Evolutionary conservation across 768 basidiomycete genomes (phyloP), one percentile per base, ranked within the genome.

Genomic region (Suillus subalutaceus): DNA sequence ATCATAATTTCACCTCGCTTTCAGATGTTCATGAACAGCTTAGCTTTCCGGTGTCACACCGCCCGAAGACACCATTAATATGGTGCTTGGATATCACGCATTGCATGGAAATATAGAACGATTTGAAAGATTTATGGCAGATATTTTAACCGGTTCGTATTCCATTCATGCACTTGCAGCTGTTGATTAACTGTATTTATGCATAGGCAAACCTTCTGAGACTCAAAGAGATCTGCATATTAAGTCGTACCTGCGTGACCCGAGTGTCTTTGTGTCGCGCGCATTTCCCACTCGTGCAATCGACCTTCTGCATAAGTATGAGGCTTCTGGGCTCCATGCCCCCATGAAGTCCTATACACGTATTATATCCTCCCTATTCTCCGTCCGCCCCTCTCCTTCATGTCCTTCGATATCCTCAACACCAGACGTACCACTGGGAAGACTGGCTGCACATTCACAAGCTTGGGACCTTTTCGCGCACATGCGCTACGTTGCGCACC

Each of bases 391-490:
- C 13, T 68, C 67, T 20, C 77, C 71, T 44, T 75, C 71, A 43
- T 68, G 68, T 20, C 57, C 67, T 8, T 32, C 68, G 32, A 62
- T 3, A 43, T 41, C 38, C 18, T 60, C 56, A 37, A 52, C 62
- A 56, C 20, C 32, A 16, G 40, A 61, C 8, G 20, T 44, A 40
- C 46, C 65, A 30, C 66, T 83, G 1, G 75, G 75, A 40, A 68
- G 81, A 37, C 79, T 86, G 4, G 70, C 83, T 1, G 86, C 86
- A 2, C 86, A 85, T 40, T 91, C 92, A 0, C 90, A 93, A 67
- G 96, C 93, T 3, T 97, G 94, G 94, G 94, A 99, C 73, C 85
- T 98, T 48, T 98, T 94, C 76, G 82, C 92, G 2, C 97, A 99
- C 77, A 96, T 97, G 93, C 93, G 97, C 56, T 96, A 97, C 67